A percentile compares a stretch with the other conserved stretches of the same genome.
These are phyloP conservation scores for Ogataea ramenticola DNA, from an alignment of 805 yeast genomes.

Conservation along the genomic window DNA sequence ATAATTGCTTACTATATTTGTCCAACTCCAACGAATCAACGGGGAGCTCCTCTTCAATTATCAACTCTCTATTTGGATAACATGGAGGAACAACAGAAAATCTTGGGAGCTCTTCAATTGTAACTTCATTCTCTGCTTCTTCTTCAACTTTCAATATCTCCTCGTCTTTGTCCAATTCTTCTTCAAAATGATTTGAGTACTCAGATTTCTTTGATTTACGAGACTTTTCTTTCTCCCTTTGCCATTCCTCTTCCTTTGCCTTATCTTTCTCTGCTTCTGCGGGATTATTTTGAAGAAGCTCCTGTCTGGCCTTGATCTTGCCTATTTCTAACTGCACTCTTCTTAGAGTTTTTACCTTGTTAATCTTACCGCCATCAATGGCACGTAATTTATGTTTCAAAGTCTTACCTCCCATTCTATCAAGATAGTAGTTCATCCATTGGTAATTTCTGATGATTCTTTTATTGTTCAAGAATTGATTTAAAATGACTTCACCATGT, in stretches of 20 bases:
- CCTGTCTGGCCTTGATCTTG: background rate
- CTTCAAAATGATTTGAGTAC: background rate
- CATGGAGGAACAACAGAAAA: background rate
- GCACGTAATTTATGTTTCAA: conserved; percentile 10
- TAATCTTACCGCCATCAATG: conserved; percentile 9
- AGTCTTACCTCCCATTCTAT: conserved; percentile 30
- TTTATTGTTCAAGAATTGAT: conserved; percentile 35
- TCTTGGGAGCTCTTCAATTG: background rate
- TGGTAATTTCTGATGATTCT: conserved; percentile 34
- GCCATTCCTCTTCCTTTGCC: conserved; percentile 3
- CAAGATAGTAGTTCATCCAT: conserved; percentile 43
- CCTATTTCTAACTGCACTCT: background rate
- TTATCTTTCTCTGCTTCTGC: conserved; percentile 3
- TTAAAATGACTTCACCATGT: conserved; percentile 41
- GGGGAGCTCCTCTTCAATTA: conserved; percentile 22
- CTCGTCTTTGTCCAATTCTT: conserved; percentile 2
- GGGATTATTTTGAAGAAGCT: background rate
- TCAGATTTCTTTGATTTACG: conserved; percentile 7
- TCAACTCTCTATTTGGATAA: conserved; percentile 16
- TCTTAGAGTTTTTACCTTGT: conserved; percentile 12
- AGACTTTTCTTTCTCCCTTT: conserved; percentile 5
- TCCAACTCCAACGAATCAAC: conserved; percentile 31
- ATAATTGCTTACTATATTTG: conserved; percentile 23
- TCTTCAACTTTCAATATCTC: conserved; percentile 1
- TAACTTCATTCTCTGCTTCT: background rate